These are phyloP conservation scores for Carex scoparia DNA, from an alignment of 176 grass and related monocot species.

Conservation along the genomic window DNA sequence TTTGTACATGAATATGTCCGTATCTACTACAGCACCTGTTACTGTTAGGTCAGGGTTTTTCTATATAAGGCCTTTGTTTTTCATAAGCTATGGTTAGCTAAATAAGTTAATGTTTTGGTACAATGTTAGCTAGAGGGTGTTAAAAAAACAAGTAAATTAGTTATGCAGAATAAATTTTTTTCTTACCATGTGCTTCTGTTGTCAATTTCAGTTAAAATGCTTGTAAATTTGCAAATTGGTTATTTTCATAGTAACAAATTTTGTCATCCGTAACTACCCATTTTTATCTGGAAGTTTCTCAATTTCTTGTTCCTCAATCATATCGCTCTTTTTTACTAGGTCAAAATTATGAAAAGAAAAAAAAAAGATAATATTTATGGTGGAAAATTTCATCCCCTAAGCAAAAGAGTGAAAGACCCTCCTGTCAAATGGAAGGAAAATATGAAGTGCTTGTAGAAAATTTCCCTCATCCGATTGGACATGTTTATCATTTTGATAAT, in stretches of 20 bases:
- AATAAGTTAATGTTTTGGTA: conserved; percentile 11
- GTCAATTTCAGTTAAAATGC: not conserved
- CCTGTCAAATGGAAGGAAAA: not conserved
- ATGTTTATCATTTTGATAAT: not conserved
- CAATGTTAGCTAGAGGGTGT: conserved; percentile 2
- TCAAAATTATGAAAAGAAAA: not conserved
- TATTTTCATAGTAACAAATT: conserved; percentile 9
- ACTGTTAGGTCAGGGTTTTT: not conserved
- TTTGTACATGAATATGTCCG: not conserved
- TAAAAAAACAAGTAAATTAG: not conserved
- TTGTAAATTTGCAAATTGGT: not conserved
- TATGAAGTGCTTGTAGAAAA: not conserved
- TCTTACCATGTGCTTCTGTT: not conserved
- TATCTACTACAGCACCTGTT: conserved; percentile 13
- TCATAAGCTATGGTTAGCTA: not conserved
- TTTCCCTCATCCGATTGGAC: not conserved
- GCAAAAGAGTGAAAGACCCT: not conserved
- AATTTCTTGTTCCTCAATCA: not conserved
- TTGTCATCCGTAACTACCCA: not conserved
- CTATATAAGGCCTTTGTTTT: conserved; percentile 18
- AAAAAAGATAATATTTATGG: not conserved
- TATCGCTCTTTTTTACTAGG: not conserved
- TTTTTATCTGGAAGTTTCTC: not conserved
- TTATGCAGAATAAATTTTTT: not conserved
- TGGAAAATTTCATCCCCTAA: not conserved